These are phyloP conservation scores for Eremochloa ophiuroides DNA, from an alignment of 176 grass and related monocot genomes.

Conservation along the genomic window DNA sequence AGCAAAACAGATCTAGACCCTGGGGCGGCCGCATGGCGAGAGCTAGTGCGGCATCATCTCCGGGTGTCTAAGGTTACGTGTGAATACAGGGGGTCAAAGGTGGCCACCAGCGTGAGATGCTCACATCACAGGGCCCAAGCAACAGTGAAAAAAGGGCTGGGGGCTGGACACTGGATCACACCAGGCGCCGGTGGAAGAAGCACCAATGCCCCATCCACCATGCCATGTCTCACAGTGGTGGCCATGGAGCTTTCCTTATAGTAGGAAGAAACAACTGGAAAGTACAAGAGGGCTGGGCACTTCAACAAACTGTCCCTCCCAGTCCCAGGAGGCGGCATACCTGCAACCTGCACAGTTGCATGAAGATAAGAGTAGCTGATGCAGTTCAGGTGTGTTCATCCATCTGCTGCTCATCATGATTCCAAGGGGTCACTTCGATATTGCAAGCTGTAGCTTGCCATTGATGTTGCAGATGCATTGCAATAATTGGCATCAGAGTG, in stretches of 20 bases:
- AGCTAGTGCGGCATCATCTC: constrained; percentile 28
- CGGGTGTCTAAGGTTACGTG: constrained; percentile 21
- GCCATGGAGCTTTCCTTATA: constrained; percentile 44
- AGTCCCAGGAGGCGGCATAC: no score
- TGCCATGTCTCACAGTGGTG: constrained; percentile 38
- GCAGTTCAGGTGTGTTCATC: constrained; percentile 21
- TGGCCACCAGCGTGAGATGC: constrained; percentile 38
- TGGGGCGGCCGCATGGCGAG: background rate
- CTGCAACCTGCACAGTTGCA: background rate
- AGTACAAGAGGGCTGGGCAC: constrained; percentile 37
- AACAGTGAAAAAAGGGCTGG: no score
- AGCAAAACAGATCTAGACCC: constrained; percentile 31
- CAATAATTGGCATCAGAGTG: constrained; percentile 9
- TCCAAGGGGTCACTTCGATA: background rate
- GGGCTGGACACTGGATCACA: no score
- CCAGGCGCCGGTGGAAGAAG: constrained; percentile 30
- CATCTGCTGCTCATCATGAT: background rate
- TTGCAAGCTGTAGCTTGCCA: constrained; percentile 20
- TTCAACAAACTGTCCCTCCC: constrained; percentile 20
- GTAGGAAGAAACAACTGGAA: constrained; percentile 35
- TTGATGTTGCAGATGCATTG: constrained; percentile 16
- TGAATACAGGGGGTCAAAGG: constrained; percentile 34
- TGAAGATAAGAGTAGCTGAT: constrained; percentile 12
- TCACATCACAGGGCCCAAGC: constrained; percentile 40
- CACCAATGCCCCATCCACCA: constrained; percentile 48